Base-by-base conservation (phyloP, 345 rosid genomes). In the Leavenworthia alabamica region DNA sequence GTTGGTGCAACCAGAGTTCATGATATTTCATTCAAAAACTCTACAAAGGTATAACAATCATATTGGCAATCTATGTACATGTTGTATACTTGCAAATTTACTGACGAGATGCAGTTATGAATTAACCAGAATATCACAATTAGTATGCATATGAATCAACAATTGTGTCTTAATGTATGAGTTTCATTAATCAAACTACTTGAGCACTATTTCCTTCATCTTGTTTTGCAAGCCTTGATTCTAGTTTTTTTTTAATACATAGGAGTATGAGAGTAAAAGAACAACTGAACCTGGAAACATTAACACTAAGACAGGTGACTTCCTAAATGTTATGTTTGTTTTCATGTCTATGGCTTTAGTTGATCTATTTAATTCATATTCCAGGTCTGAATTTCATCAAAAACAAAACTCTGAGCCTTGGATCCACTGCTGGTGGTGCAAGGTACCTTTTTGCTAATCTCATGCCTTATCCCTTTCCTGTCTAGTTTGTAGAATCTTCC, bases 281-380 rank as follows among this genome's bases (percentile, higher is more conserved):
- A 33, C 39, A 48, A 68, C 57, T 49, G 72, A 60, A 67, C 60
- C 52, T 39, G 62, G 66, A 47, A 65, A 60, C 32, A 44, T 45
- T 20, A 53, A 14, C 47, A 62, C 56, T 37, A 82, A 58, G 71
- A 81, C 68, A 80, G 89, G 95, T 85, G 70, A 70, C 16, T 58
- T 72, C 28, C 50, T 24, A 56, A 46, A 20, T 11, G 53, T 26
- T 58, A 71, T 50, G 12, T 52, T 31, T 66, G 12, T 62, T 56
- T 5, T 72, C 45, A 42, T 60, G 8, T 66, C 28, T 50, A 58
- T 51, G 56, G 42, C 29, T 44, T 29, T 45, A 49, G 45, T 57
- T 33, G 52, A 63, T 45, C 50, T 58, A 47, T 45, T 33, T 66
- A 58, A 20, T 8, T 41, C 57, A 23, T 53, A 54, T 62, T 58